Percentiles rank a stretch among this genome's conserved stretches.
Evolutionary conservation across 2,329 filamentous ascomycete species (phyloP).

Genomic region (Nothophoma quercina): DNA sequence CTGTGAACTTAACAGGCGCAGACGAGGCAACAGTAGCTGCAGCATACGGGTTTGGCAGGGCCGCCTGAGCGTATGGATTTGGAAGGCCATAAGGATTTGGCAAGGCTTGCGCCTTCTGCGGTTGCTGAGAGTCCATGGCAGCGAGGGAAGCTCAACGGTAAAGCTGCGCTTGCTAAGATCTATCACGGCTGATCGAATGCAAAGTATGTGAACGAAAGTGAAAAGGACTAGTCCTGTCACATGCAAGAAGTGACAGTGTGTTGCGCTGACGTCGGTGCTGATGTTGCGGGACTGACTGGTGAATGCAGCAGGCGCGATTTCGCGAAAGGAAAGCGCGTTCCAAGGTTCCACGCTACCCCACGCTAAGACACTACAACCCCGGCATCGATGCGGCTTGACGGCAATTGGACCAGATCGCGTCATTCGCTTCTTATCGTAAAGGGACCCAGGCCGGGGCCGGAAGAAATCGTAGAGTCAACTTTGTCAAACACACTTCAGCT

Average conservation of each 20-base stretch:
- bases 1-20: conserved; percentile 38
- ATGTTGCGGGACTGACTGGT: background rate
- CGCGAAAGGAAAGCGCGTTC: conserved; percentile 12
- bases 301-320: conserved; percentile 3
- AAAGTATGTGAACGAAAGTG: background rate
- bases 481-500: conserved; percentile 7
- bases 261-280: background rate
- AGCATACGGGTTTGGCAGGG: conserved; percentile 41
- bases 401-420: conserved; percentile 18
- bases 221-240: background rate
- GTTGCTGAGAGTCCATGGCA: conserved; percentile 35
- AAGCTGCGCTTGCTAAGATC: conserved; percentile 7
- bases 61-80: conserved; percentile 36
- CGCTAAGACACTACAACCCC: conserved; percentile 9
- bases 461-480: conserved; percentile 1
- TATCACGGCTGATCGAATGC: background rate
- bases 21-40: conserved; percentile 35
- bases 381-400: conserved; percentile 14
- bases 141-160: conserved; percentile 12
- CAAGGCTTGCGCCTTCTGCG: conserved; percentile 34
- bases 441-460: conserved; percentile 4
- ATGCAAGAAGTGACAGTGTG: background rate
- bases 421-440: conserved; percentile 16
- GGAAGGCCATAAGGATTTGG: conserved; percentile 38
- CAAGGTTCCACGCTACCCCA: conserved; percentile 15